Percentiles rank a stretch among this genome's conserved stretches.
These are phyloP conservation scores for Chaetothyriales sp. DNA, from an alignment of 2,329 filamentous ascomycete species.

Conservation along the genomic window DNA sequence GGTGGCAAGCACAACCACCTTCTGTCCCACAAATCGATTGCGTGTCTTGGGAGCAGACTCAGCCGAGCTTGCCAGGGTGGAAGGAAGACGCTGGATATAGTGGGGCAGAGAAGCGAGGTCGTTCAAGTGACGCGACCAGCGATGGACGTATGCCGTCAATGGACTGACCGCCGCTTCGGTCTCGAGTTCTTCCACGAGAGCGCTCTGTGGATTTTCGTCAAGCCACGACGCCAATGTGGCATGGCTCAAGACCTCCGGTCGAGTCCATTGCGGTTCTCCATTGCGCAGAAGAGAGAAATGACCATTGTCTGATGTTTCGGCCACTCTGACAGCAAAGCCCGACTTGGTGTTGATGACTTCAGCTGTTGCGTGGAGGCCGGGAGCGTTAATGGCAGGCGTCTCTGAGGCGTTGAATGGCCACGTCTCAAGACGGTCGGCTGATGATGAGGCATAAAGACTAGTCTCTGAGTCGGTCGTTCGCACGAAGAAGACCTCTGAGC, in stretches of 20 bases:
- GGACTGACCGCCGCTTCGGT: constrained; percentile 74
- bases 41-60: constrained; percentile 22
- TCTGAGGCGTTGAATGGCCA: constrained; percentile 48
- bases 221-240: constrained; percentile 68
- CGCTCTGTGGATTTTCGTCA: constrained; percentile 57
- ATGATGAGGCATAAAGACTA: constrained; percentile 57
- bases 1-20: constrained; percentile 67
- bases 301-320: constrained; percentile 47
- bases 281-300: constrained; percentile 79
- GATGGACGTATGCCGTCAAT: constrained; percentile 69
- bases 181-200: constrained; percentile 65
- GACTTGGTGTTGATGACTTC: constrained; percentile 59
- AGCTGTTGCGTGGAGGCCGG: constrained; percentile 50
- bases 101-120: constrained; percentile 64
- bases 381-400: neutral
- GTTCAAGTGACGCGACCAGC: constrained; percentile 62
- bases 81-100: constrained; percentile 55
- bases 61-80: constrained; percentile 33
- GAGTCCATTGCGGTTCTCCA: constrained; percentile 62
- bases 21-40: constrained; percentile 78
- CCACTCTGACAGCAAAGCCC: constrained; percentile 63
- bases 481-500: constrained; percentile 77
- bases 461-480: constrained; percentile 63
- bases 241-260: constrained; percentile 67
- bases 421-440: constrained; percentile 57